Base-by-base conservation (phyloP, 106 monocot species). In the Alisma plantagoaquatica region DNA sequence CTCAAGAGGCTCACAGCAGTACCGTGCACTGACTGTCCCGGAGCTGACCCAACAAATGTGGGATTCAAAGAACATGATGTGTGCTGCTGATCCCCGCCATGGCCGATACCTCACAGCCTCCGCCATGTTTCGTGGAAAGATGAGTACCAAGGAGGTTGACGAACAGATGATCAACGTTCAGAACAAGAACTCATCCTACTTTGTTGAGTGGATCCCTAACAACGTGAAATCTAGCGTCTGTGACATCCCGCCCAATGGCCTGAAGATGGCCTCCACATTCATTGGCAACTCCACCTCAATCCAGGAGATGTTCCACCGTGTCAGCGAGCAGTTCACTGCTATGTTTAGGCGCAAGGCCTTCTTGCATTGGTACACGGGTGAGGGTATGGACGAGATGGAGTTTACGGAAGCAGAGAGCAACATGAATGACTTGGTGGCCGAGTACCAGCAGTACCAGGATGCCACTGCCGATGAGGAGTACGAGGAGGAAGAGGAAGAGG, bases 301-400 rank as follows among this genome's bases (percentile, higher is more conserved):
- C 38, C 86, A 86, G 64, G 86, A 86, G 77, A 86, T 86, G 86
- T 76, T 86, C 62, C 43, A 75, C 18, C 17, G 85, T n/a, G 84
- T 84, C 6, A 79, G 79, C 43, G 85, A 86, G 60, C 85, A 86
- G 68, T 86, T 80, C 80, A 86, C 85, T 0, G n/a, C n/a, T n/a
- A n/a, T n/a, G n/a, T n/a, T n/a, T n/a, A n/a, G n/a, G n/a, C n/a
- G n/a, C n/a, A n/a, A n/a, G n/a, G n/a, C n/a, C n/a, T n/a, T n/a
- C n/a, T n/a, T n/a, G n/a, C n/a, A n/a, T n/a, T n/a, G n/a, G n/a
- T n/a, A n/a, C n/a, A n/a, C n/a, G n/a, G n/a, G n/a, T n/a, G n/a
- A n/a, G n/a, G n/a, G n/a, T n/a, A n/a, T n/a, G n/a, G n/a, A n/a
- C n/a, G n/a, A n/a, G n/a, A 71, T 71, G 71, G 71, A 71, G 71